phyloP scores from a whole-genome alignment of 495 filamentous ascomycete genomes.

The Xylaria curta region DNA sequence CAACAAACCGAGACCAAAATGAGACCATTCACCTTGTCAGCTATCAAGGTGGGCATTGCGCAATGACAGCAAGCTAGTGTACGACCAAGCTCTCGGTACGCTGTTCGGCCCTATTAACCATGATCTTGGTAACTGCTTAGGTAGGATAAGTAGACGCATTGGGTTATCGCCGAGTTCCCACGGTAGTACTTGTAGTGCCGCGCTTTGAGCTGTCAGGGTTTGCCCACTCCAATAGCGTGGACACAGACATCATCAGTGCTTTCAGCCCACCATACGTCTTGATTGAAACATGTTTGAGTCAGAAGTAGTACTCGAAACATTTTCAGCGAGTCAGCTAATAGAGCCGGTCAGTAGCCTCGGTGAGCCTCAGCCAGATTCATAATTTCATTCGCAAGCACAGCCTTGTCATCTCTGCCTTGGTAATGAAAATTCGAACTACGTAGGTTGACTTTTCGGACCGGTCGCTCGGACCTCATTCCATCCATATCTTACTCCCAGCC shows the following conservation, averaged over 20 bases:
- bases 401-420: background rate
- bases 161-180: background rate
- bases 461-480: constrained; percentile 18
- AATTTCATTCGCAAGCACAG: background rate
- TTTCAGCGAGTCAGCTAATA: background rate
- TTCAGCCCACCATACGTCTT: background rate
- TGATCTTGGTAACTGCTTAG: constrained; percentile 2
- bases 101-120: background rate
- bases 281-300: background rate
- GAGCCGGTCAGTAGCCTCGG: constrained; percentile 2
- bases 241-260: background rate
- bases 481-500: background rate
- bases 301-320: background rate
- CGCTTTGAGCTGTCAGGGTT: background rate
- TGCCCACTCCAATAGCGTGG: background rate
- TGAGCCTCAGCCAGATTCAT: constrained; percentile 3
- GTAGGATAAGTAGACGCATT: background rate
- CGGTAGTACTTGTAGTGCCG: background rate
- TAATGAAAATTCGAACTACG: background rate
- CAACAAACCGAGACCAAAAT: background rate
- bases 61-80: background rate
- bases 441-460: background rate
- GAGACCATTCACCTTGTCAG: constrained; percentile 12
- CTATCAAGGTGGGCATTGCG: background rate
- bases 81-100: constrained; percentile 3